Percentiles rank a stretch among this genome's conserved stretches.
Evolutionary conservation across 1,284 basidiomycete genomes (phyloP).

Genomic region (Cryptococcus jaspeensis): DNA sequence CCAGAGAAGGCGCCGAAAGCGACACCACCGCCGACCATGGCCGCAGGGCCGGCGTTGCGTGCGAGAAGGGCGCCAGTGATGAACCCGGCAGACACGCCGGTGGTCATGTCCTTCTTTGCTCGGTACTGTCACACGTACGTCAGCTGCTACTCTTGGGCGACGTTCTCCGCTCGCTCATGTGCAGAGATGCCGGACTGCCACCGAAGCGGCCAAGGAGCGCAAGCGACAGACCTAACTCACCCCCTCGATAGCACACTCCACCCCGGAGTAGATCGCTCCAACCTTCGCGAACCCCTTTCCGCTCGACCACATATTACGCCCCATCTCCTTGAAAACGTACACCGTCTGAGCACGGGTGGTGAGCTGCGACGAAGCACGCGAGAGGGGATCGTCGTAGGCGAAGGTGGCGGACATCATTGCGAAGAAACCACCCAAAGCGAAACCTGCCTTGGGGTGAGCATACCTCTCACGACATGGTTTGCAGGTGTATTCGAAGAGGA

Average conservation of each 20-base stretch:
- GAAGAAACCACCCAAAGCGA: constrained; percentile 92
- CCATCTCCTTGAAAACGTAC: constrained; percentile 92
- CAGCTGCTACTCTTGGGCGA: not conserved
- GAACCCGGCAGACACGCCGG: constrained; percentile 58
- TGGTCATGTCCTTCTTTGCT: constrained; percentile 90
- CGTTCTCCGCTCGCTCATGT: not conserved
- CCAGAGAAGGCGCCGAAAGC: constrained; percentile 90
- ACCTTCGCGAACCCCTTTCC: constrained; percentile 95
- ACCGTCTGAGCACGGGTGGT: constrained; percentile 60
- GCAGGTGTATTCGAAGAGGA: constrained; percentile 15
- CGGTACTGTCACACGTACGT: constrained; percentile 66
- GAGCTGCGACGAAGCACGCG: constrained; percentile 59
- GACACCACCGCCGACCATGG: constrained; percentile 74
- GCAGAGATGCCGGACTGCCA: no score
- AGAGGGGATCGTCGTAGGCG: constrained; percentile 88
- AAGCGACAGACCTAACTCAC: constrained; percentile 60
- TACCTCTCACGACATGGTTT: not conserved
- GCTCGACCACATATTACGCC: constrained; percentile 81
- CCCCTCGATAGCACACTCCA: constrained; percentile 93
- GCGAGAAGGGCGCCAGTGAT: constrained; percentile 73
- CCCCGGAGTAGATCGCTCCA: constrained; percentile 86
- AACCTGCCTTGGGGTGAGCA: constrained; percentile 57
- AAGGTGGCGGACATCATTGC: constrained; percentile 94
- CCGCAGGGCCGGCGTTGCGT: constrained; percentile 77
- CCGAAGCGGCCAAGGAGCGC: not conserved